A percentile compares a stretch with the other conserved stretches of the same genome.
These are phyloP conservation scores for Neurospora sp. DNA, from an alignment of 495 filamentous ascomycete species.

Conservation along the genomic window DNA sequence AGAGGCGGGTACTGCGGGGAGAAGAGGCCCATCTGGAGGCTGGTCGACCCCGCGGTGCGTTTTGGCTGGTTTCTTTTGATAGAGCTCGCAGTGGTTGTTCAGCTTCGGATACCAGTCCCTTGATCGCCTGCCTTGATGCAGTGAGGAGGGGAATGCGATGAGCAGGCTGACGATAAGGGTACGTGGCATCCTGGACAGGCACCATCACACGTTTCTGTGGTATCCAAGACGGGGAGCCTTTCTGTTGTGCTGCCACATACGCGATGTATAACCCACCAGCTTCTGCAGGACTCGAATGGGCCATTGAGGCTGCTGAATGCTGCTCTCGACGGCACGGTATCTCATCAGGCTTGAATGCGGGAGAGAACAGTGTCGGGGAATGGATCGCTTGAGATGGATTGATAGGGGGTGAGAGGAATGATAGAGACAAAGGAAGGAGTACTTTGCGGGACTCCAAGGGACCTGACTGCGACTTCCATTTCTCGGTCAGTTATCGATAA, in stretches of 20 bases:
- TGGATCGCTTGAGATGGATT: neutral
- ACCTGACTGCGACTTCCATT: neutral
- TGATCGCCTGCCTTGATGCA: neutral
- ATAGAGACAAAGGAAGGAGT: neutral
- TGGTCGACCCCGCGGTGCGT: neutral
- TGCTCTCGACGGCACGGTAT: neutral
- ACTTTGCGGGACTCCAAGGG: neutral
- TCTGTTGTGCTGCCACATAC: neutral
- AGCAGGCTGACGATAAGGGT: neutral
- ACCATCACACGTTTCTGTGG: neutral
- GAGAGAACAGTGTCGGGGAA: neutral
- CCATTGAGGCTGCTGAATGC: neutral
- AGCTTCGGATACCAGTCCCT: neutral
- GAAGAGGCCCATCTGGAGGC: neutral
- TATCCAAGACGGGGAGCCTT: neutral
- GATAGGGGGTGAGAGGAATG: neutral
- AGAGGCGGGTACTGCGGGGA: neutral
- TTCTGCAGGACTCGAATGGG: neutral
- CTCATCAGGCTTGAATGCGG: neutral
- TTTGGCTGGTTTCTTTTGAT: neutral
- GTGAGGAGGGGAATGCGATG: neutral
- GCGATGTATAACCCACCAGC: neutral
- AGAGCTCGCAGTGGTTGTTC: neutral
- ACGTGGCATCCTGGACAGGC: neutral
- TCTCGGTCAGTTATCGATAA: neutral